These are phyloP conservation scores for Amanita brunnescens DNA, from an alignment of 768 basidiomycete genomes.

Conservation along the genomic window DNA sequence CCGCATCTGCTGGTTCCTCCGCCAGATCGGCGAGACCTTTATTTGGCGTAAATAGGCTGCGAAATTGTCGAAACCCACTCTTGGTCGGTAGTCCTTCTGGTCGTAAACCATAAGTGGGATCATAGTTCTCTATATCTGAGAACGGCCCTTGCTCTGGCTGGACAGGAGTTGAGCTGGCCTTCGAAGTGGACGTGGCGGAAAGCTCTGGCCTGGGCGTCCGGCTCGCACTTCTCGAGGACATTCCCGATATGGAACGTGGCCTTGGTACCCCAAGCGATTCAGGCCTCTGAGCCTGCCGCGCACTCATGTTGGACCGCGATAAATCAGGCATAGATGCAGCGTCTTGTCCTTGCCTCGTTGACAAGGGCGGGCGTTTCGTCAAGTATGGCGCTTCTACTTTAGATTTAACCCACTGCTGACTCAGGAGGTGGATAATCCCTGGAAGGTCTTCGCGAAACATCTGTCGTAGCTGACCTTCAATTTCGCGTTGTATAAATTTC, in stretches of 20 bases:
- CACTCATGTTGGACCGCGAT: constrained; percentile 12
- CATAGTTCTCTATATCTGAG: constrained; percentile 71
- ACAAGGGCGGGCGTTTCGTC: constrained; percentile 38
- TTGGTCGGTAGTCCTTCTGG: constrained; percentile 86
- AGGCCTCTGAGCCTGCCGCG: constrained; percentile 18
- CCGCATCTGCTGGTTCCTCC: constrained; percentile 43
- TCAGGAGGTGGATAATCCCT: constrained; percentile 91
- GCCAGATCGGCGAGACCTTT: constrained; percentile 75
- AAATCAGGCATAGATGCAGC: constrained; percentile 35
- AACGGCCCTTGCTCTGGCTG: constrained; percentile 24
- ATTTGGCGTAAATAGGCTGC: constrained; percentile 58
- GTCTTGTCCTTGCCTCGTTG: constrained; percentile 26
- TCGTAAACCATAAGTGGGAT: constrained; percentile 92
- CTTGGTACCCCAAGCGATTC: constrained; percentile 18
- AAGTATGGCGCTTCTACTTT: constrained; percentile 91
- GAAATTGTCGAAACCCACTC: constrained; percentile 72
- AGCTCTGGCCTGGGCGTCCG: constrained; percentile 17
- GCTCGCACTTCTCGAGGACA: constrained; percentile 27
- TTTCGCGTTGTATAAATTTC: constrained; percentile 95
- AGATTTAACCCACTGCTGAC: constrained; percentile 92
- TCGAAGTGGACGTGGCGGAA: constrained; percentile 14
- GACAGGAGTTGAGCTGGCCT: constrained; percentile 15
- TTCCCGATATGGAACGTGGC: constrained; percentile 34
- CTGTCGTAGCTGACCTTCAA: constrained; percentile 92
- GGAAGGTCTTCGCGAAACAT: constrained; percentile 98